Conservation (phyloP, 495 filamentous ascomycete genomes). For the Bombardia bombarda region DNA sequence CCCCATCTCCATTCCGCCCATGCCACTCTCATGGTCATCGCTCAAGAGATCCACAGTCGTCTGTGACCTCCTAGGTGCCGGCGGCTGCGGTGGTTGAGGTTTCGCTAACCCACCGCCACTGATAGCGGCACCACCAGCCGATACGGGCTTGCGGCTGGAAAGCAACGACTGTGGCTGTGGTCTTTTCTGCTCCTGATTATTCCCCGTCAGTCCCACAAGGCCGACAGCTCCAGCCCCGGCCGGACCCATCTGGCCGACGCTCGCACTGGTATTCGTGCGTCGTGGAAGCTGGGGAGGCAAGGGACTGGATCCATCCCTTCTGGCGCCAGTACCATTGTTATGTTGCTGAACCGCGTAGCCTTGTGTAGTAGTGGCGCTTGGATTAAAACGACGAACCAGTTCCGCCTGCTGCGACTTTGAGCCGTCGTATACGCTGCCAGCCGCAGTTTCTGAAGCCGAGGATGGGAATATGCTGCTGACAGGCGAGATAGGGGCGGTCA, state of each 20-base stretch:
- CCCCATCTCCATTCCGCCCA: conserved; percentile 25
- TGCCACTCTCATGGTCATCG: too few species aligned
- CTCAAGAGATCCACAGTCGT: conserved; percentile 29
- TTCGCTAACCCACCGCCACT: too few species aligned
- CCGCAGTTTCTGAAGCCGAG: neutral
- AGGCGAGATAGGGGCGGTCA: conserved; percentile 30
- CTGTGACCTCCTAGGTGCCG: conserved; percentile 19
- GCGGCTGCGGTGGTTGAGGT: conserved; percentile 14
- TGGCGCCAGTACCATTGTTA: too few species aligned
- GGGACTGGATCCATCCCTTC: too few species aligned
- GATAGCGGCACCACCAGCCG: too few species aligned
- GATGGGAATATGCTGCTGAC: conserved; percentile 13
- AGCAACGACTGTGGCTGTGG: too few species aligned
- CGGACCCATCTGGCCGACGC: too few species aligned
- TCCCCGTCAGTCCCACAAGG: conserved; percentile 11
- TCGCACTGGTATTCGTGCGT: conserved; percentile 9
- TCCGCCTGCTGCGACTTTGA: neutral
- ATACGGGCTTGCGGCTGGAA: conserved; percentile 13
- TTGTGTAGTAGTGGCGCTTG: neutral
- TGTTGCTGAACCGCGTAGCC: too few species aligned
- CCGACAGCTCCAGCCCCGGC: conserved; percentile 16
- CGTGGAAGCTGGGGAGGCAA: conserved; percentile 11
- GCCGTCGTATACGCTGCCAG: neutral
- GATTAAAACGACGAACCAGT: conserved; percentile 3
- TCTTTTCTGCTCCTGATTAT: conserved; percentile 1